Conservation (phyloP, 2,329 filamentous ascomycete genomes). For the Alternaria incomplexa region DNA sequence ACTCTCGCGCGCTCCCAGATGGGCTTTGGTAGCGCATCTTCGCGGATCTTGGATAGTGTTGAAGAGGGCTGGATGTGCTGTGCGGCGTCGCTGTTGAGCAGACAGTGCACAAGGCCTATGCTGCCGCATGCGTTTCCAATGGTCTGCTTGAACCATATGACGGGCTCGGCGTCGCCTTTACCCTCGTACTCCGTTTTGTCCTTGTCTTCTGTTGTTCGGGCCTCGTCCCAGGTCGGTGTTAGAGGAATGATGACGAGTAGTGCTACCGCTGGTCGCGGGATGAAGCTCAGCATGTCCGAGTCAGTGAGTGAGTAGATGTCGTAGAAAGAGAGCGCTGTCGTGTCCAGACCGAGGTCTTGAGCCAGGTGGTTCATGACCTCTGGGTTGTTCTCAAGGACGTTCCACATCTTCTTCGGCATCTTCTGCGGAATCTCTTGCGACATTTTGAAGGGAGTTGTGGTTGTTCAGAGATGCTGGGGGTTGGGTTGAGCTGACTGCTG, state of each 20-base stretch:
- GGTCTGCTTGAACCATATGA: conserved; percentile 66
- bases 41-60: conserved; percentile 54
- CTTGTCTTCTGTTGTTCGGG: conserved; percentile 52
- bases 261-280: conserved; percentile 61
- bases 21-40: conserved; percentile 52
- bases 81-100: conserved; percentile 58
- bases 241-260: conserved; percentile 61
- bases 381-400: conserved; percentile 59
- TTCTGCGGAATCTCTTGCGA: not conserved
- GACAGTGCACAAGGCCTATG: conserved; percentile 62
- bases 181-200: conserved; percentile 53
- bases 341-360: conserved; percentile 56
- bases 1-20: conserved; percentile 57
- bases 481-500: not conserved
- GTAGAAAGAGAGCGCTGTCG: conserved; percentile 55
- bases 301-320: conserved; percentile 62
- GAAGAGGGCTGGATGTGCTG: conserved; percentile 53
- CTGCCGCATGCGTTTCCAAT: conserved; percentile 65
- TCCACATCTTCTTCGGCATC: conserved; percentile 39
- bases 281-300: conserved; percentile 55
- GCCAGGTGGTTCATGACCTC: conserved; percentile 59
- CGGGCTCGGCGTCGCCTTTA: conserved; percentile 57
- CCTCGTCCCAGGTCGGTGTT: conserved; percentile 44
- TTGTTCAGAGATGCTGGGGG: not conserved
- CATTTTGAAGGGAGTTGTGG: not conserved